Evolutionary conservation across 768 basidiomycete species (phyloP).

Genomic region (Daedaleopsis nitida): DNA sequence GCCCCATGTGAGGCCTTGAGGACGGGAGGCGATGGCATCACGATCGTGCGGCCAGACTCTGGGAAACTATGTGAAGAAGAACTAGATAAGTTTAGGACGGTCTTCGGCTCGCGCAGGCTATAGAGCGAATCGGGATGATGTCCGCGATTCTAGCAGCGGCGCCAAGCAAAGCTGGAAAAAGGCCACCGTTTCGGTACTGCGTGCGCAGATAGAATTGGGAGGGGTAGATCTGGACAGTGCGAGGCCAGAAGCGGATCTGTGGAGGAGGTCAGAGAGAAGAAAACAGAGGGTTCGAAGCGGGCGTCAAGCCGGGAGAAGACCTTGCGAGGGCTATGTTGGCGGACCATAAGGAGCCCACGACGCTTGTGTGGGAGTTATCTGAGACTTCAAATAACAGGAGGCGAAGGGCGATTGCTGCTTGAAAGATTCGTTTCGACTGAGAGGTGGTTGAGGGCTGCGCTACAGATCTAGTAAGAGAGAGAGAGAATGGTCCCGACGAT

Average conservation of each 20-base stretch:
- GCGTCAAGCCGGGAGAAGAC: background rate
- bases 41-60: background rate
- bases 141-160: background rate
- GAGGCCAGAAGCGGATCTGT: background rate
- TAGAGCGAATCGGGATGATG: constrained; percentile 1
- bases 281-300: background rate
- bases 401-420: background rate
- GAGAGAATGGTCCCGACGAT: background rate
- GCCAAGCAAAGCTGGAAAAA: background rate
- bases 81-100: background rate
- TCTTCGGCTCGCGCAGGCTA: background rate
- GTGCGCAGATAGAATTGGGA: background rate
- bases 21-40: background rate
- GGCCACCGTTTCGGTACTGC: background rate
- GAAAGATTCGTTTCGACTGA: background rate
- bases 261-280: background rate
- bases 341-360: background rate
- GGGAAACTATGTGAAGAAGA: background rate
- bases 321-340: background rate
- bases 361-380: background rate
- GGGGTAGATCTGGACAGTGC: background rate
- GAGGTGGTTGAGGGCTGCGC: background rate
- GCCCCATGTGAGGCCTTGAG: background rate
- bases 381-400: background rate
- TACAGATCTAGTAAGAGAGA: background rate